phyloP scores from a whole-genome alignment of 352 stramenopile genomes.

The Globisporangium viniferum region DNA sequence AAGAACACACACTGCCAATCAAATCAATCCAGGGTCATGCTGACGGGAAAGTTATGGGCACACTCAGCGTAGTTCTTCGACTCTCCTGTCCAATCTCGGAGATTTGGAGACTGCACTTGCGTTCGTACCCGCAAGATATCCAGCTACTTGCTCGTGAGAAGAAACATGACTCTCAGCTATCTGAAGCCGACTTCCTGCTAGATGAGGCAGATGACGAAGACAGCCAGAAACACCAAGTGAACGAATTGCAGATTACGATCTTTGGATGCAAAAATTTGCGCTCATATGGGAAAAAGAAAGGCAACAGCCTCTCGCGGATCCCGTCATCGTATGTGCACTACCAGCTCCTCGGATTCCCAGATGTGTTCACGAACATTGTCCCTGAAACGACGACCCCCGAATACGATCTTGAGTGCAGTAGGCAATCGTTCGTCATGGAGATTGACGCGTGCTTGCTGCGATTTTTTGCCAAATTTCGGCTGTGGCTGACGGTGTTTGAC shows the following conservation, averaged over 20 bases:
- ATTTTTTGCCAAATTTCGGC: slow-evolving; percentile 78
- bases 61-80: slow-evolving; percentile 78
- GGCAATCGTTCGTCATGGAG: slow-evolving; percentile 63
- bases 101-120: slow-evolving; percentile 89
- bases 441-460: slow-evolving; percentile 74
- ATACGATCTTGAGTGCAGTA: slow-evolving; percentile 66
- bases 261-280: slow-evolving; percentile 59
- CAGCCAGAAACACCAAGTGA: slow-evolving; percentile 24
- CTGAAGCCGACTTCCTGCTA: slow-evolving; percentile 20
- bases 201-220: slow-evolving; percentile 23
- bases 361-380: slow-evolving; percentile 88
- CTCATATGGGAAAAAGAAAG: slow-evolving; percentile 42
- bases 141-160: slow-evolving; percentile 36
- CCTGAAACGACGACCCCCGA: slow-evolving; percentile 54
- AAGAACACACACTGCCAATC: slow-evolving; percentile 45
- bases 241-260: slow-evolving; percentile 69
- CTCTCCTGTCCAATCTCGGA: slow-evolving; percentile 89
- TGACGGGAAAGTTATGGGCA: slow-evolving; percentile 47
- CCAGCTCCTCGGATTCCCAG: slow-evolving; percentile 86
- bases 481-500: slow-evolving; percentile 88
- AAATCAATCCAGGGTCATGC: slow-evolving; percentile 31
- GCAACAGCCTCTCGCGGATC: slow-evolving; percentile 25
- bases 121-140: slow-evolving; percentile 83
- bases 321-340: slow-evolving; percentile 88
- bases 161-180: slow-evolving; percentile 12